phyloP scores from a whole-genome alignment of 768 basidiomycete genomes.

The Leccinum obscurum region DNA sequence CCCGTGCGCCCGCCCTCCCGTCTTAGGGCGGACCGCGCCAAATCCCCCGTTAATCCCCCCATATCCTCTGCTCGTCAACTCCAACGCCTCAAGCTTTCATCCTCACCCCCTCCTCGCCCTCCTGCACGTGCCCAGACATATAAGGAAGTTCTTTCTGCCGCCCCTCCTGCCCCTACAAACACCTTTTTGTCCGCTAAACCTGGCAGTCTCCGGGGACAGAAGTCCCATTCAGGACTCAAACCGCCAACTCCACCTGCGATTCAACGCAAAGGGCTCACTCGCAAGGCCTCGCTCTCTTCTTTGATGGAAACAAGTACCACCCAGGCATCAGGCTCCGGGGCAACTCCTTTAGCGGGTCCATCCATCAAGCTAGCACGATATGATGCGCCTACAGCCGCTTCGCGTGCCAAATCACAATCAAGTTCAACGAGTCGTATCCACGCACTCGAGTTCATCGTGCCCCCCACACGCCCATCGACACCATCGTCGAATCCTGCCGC shows the following conservation, averaged over 20 bases:
- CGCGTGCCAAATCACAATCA: conserved; percentile 71
- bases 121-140: conserved; percentile 56
- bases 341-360: conserved; percentile 32
- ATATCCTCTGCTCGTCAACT: conserved; percentile 68
- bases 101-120: conserved; percentile 65
- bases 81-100: conserved; percentile 64
- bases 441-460: conserved; percentile 60
- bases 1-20: conserved; percentile 64
- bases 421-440: conserved; percentile 64
- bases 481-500: conserved; percentile 78
- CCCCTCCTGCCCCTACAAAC: conserved; percentile 48
- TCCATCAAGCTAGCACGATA: conserved; percentile 54
- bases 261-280: conserved; percentile 55
- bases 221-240: conserved; percentile 81
- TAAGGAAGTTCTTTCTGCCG: conserved; percentile 53
- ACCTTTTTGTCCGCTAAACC: conserved; percentile 69
- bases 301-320: conserved; percentile 60
- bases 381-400: conserved; percentile 78
- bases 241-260: conserved; percentile 68
- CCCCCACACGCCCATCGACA: conserved; percentile 78
- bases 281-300: conserved; percentile 80
- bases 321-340: conserved; percentile 57
- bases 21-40: conserved; percentile 61
- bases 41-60: conserved; percentile 71
- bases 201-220: conserved; percentile 77